A percentile compares a stretch with the other conserved stretches of the same genome.
Evolutionary conservation across 1,284 basidiomycete genomes (phyloP).

Genomic region (Thelephora terrestris): DNA sequence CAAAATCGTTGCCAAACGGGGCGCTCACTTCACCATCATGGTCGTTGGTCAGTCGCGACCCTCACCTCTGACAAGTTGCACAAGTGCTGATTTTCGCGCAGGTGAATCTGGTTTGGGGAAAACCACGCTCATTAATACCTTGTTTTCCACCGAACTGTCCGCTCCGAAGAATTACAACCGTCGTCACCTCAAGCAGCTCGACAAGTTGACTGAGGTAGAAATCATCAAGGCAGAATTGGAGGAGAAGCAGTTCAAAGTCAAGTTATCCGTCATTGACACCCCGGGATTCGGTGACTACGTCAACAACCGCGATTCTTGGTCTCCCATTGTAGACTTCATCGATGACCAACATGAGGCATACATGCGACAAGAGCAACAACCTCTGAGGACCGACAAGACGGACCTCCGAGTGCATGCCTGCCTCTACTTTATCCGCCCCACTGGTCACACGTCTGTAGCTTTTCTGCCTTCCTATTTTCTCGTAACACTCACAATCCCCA

Average conservation of each 20-base stretch:
- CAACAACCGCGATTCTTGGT: conserved; percentile 99
- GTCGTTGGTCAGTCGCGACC: conserved; percentile 76
- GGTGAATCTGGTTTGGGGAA: conserved; percentile 94
- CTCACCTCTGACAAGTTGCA: background rate
- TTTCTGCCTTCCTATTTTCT: conserved; percentile 4
- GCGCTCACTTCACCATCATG: conserved; percentile 99
- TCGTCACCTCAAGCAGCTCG: conserved; percentile 93
- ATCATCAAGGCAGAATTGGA: conserved; percentile 97
- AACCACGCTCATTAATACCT: conserved; percentile 96
- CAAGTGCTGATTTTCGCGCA: conserved; percentile 21
- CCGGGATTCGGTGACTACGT: conserved; percentile 99
- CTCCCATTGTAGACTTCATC: conserved; percentile 97
- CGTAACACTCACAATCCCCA: conserved; percentile 3
- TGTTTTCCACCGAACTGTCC: conserved; percentile 97
- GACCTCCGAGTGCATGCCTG: conserved; percentile 96
- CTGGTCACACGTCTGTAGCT: conserved; percentile 81
- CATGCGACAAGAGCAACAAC: conserved; percentile 99
- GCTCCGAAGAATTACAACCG: conserved; percentile 84
- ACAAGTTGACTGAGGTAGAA: conserved; percentile 97
- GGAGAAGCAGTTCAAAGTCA: conserved; percentile 99
- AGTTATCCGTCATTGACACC: conserved; percentile 97
- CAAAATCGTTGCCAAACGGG: conserved; percentile 94
- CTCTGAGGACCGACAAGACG: conserved; percentile 85
- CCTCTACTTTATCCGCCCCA: conserved; percentile 94
- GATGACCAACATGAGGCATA: conserved; percentile 99